Conservation (phyloP, 2,329 filamentous ascomycete genomes). For the Paramyrothecium sp. region DNA sequence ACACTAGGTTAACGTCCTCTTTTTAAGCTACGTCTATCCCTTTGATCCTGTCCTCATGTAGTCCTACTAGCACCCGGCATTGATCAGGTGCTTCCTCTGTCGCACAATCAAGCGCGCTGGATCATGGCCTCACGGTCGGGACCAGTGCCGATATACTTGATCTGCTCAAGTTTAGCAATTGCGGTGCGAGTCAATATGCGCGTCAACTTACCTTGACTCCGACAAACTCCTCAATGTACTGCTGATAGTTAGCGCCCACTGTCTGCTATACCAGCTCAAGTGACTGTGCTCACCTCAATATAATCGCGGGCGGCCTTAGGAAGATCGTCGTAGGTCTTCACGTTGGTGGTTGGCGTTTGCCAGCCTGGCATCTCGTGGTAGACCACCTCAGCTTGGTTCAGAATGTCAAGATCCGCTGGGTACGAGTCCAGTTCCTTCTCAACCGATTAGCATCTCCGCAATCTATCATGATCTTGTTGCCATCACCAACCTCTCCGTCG, state of each 20-base stretch:
- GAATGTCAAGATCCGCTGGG: conserved; percentile 59
- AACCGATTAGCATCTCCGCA: conserved; percentile 22
- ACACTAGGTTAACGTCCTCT: too few relatives aligned
- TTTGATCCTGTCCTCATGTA: too few relatives aligned
- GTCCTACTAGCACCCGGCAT: too few relatives aligned
- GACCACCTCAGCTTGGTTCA: conserved; percentile 60
- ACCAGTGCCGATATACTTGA: conserved; percentile 67
- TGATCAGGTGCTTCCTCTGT: too few relatives aligned
- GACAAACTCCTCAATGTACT: conserved; percentile 64
- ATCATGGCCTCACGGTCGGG: conserved; percentile 66
- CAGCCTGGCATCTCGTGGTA: conserved; percentile 71
- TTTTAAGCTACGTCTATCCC: too few relatives aligned
- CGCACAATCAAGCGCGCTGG: conserved; percentile 23
- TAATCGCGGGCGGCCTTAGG: conserved; percentile 65
- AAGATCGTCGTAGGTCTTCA: conserved; percentile 60
- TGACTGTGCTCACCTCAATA: conserved; percentile 41
- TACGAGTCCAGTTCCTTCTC: conserved; percentile 44
- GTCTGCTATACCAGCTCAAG: conserved; percentile 8
- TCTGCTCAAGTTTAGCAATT: conserved; percentile 21
- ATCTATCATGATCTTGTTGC: conserved; percentile 10
- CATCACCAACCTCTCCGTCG: conserved; percentile 22
- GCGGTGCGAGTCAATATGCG: conserved; percentile 8
- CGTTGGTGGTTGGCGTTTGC: conserved; percentile 61
- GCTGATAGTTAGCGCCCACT: conserved; percentile 9
- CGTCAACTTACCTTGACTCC: conserved; percentile 47